phyloP scores from a whole-genome alignment of 1,284 basidiomycete species.

The Omphalotus olearius region DNA sequence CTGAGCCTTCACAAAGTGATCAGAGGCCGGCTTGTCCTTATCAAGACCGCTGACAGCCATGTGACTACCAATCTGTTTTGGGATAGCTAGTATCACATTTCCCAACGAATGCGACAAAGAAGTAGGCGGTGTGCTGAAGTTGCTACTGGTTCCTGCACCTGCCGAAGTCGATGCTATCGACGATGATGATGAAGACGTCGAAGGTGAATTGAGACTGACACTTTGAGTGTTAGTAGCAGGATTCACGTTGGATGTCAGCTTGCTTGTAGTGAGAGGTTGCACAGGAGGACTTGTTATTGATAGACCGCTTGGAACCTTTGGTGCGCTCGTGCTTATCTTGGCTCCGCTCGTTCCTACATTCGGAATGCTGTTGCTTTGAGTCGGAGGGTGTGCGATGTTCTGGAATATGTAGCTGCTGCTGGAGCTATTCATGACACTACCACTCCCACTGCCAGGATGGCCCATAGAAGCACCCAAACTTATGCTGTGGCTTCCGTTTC shows the following conservation, averaged over 20 bases:
- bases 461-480: slow-evolving; percentile 20
- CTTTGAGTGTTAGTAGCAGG: slow-evolving; percentile 17
- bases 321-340: slow-evolving; percentile 32
- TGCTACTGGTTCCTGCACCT: slow-evolving; percentile 36
- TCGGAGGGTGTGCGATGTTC: slow-evolving; percentile 29
- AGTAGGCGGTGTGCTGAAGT: slow-evolving; percentile 53
- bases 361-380: slow-evolving; percentile 9
- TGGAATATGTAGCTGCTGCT: slow-evolving; percentile 37
- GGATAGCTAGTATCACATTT: slow-evolving; percentile 20
- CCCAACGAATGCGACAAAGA: slow-evolving; percentile 46
- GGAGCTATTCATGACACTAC: slow-evolving; percentile 31
- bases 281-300: slow-evolving; percentile 28
- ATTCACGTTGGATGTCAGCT: slow-evolving; percentile 15
- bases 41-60: background rate
- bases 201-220: slow-evolving; percentile 30
- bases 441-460: slow-evolving; percentile 26
- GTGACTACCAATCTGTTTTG: background rate
- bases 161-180: slow-evolving; percentile 40
- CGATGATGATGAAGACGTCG: slow-evolving; percentile 48
- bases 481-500: slow-evolving; percentile 30
- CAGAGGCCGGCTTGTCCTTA: background rate
- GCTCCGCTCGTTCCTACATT: slow-evolving; percentile 20
- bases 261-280: slow-evolving; percentile 13
- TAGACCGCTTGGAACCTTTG: slow-evolving; percentile 36
- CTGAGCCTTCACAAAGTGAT: background rate